Conservation (phyloP, 306 rosid genomes). For the Vachellia pachyceras region DNA sequence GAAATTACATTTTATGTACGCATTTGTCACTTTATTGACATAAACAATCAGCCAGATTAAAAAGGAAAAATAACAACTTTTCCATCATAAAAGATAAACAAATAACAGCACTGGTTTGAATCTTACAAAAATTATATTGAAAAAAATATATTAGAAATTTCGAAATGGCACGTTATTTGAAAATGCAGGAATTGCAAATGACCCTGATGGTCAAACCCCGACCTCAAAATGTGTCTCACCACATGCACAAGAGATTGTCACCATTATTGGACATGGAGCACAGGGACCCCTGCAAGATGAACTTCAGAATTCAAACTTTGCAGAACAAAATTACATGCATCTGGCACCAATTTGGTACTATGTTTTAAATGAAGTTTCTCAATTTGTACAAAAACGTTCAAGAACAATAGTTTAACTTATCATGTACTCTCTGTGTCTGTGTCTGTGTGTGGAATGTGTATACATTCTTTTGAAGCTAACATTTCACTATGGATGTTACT, state of each 20-base stretch:
- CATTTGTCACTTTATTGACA: slow-evolving; percentile 5
- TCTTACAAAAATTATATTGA: slow-evolving; percentile 17
- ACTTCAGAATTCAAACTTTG: slow-evolving; percentile 30
- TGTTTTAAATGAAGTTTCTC: slow-evolving; percentile 5
- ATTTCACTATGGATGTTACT: no score
- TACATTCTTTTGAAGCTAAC: no score
- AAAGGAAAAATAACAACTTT: slow-evolving; percentile 25
- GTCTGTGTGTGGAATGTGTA: no score
- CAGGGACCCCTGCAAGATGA: slow-evolving; percentile 83
- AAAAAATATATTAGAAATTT: slow-evolving; percentile 23
- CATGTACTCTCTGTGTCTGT: neutral
- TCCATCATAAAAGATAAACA: slow-evolving; percentile 29
- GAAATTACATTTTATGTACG: slow-evolving; percentile 1
- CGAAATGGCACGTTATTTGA: slow-evolving; percentile 9
- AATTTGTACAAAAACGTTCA: neutral
- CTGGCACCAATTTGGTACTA: slow-evolving; percentile 14
- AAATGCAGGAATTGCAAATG: slow-evolving; percentile 5
- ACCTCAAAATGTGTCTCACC: slow-evolving; percentile 97
- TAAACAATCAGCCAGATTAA: slow-evolving; percentile 15
- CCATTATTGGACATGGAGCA: slow-evolving; percentile 98
- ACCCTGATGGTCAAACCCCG: slow-evolving; percentile 37
- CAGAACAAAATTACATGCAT: slow-evolving; percentile 29
- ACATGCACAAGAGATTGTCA: slow-evolving; percentile 86
- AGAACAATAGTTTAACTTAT: neutral
- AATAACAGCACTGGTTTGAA: neutral